Conservation (phyloP, 208 protist genomes). For the Trichomonas vaginalis region DNA sequence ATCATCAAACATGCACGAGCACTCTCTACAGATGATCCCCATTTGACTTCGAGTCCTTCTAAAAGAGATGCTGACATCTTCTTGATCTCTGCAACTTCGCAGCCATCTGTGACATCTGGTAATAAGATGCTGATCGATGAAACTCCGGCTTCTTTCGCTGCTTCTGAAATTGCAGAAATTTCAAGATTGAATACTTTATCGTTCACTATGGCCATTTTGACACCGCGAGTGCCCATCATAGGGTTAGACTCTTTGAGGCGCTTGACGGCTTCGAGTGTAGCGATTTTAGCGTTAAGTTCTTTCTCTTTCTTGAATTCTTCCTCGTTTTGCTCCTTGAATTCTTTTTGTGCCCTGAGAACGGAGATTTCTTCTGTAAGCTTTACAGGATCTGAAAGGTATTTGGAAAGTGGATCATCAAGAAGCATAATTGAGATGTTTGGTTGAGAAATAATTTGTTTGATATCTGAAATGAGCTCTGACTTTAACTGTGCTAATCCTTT, state of each 20-base stretch:
- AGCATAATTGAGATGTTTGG: background rate
- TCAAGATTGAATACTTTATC: background rate
- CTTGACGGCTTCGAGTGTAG: background rate
- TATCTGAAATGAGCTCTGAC: background rate
- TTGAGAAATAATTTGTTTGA: background rate
- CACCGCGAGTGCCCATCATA: background rate
- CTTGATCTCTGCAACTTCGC: background rate
- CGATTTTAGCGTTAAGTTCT: background rate
- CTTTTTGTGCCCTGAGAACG: background rate
- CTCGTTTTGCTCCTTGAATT: background rate
- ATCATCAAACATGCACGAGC: background rate
- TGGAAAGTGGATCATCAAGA: background rate
- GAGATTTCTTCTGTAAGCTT: background rate
- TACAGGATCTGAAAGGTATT: background rate
- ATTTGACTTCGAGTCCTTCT: background rate
- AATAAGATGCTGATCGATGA: background rate
- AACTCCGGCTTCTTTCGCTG: background rate
- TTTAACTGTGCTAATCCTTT: background rate
- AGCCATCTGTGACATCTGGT: background rate
- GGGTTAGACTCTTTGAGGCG: background rate
- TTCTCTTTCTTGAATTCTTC: constrained; percentile 4
- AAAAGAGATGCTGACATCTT: background rate
- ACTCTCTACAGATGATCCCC: background rate
- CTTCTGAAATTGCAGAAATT: background rate
- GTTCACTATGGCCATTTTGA: background rate